A percentile compares a stretch with the other conserved stretches of the same genome.
Evolutionary conservation across 345 rosid species (phyloP).

Genomic region (Aquilaria sinensis): DNA sequence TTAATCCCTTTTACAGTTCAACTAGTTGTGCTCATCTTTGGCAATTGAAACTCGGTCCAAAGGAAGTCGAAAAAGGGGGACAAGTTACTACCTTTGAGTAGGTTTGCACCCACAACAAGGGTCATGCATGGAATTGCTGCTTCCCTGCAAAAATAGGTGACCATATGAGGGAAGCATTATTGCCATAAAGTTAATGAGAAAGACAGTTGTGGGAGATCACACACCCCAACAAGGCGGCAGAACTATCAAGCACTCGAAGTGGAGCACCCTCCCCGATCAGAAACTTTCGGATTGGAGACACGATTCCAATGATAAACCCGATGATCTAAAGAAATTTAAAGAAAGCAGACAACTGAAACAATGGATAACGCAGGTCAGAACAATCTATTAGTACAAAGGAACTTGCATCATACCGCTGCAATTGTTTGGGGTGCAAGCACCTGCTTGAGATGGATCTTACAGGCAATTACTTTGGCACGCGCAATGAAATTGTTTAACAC

Average conservation of each 20-base stretch:
- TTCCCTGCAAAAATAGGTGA: slow-evolving; percentile 19
- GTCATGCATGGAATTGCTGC: slow-evolving; percentile 35
- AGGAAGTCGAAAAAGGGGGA: neutral
- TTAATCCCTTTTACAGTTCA: neutral
- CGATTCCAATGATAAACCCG: slow-evolving; percentile 31
- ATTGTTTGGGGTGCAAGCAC: slow-evolving; percentile 55
- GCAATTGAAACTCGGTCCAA: neutral
- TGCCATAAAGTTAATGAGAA: too few species aligned
- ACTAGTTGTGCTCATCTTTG: neutral
- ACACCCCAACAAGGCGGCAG: slow-evolving; percentile 34
- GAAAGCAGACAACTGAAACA: slow-evolving; percentile 24
- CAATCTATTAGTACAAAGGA: too few species aligned
- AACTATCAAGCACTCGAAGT: slow-evolving; percentile 26
- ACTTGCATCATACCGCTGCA: slow-evolving; percentile 36
- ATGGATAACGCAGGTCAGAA: slow-evolving; percentile 25
- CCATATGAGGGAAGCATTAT: too few species aligned
- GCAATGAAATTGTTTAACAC: slow-evolving; percentile 22
- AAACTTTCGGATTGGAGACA: slow-evolving; percentile 22
- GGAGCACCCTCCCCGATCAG: slow-evolving; percentile 34
- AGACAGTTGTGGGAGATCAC: neutral
- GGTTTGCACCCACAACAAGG: slow-evolving; percentile 42
- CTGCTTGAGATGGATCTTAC: slow-evolving; percentile 32
- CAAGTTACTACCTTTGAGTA: slow-evolving; percentile 23
- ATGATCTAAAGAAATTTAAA: slow-evolving; percentile 18
- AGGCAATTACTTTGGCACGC: slow-evolving; percentile 11